These are phyloP conservation scores for Opeltia flavorubescens DNA, from an alignment of 495 filamentous ascomycete species.

Conservation along the genomic window DNA sequence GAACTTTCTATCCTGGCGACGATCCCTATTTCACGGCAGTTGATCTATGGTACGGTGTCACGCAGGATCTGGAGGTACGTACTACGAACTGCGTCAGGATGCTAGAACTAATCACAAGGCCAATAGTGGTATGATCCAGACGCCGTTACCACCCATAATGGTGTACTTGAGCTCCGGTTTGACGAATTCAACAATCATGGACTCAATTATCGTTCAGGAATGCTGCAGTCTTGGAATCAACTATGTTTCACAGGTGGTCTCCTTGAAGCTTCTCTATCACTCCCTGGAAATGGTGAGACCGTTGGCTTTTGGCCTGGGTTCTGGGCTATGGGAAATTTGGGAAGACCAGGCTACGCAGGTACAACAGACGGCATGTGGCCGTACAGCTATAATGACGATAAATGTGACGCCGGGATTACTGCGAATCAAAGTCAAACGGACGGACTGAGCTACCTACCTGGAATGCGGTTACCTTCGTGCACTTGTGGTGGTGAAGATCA, in stretches of 20 bases:
- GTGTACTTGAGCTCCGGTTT: slow-evolving; percentile 52
- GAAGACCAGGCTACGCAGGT: slow-evolving; percentile 52
- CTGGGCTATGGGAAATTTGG: slow-evolving; percentile 69
- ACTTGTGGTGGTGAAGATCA: slow-evolving; percentile 54
- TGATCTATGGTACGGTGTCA: slow-evolving; percentile 72
- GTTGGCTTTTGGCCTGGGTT: slow-evolving; percentile 71
- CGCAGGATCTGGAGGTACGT: slow-evolving; percentile 52
- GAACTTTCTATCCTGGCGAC: slow-evolving; percentile 62
- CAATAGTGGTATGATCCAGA: slow-evolving; percentile 67
- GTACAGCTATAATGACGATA: slow-evolving; percentile 60
- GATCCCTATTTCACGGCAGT: slow-evolving; percentile 59
- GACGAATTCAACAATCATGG: slow-evolving; percentile 55
- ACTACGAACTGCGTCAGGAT: background rate
- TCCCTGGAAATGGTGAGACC: slow-evolving; percentile 54
- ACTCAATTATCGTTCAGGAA: slow-evolving; percentile 61
- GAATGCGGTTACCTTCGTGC: slow-evolving; percentile 61
- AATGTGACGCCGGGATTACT: slow-evolving; percentile 63
- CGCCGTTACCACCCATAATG: slow-evolving; percentile 52
- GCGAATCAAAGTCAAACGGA: slow-evolving; percentile 59
- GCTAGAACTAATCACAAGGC: background rate
- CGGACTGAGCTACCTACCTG: slow-evolving; percentile 54
- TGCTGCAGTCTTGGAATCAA: slow-evolving; percentile 74
- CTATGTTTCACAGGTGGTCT: slow-evolving; percentile 64
- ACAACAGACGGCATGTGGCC: slow-evolving; percentile 69
- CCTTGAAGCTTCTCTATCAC: slow-evolving; percentile 63